Conservation (phyloP, 495 filamentous ascomycete genomes). For the Penicillium maclennaniae region DNA sequence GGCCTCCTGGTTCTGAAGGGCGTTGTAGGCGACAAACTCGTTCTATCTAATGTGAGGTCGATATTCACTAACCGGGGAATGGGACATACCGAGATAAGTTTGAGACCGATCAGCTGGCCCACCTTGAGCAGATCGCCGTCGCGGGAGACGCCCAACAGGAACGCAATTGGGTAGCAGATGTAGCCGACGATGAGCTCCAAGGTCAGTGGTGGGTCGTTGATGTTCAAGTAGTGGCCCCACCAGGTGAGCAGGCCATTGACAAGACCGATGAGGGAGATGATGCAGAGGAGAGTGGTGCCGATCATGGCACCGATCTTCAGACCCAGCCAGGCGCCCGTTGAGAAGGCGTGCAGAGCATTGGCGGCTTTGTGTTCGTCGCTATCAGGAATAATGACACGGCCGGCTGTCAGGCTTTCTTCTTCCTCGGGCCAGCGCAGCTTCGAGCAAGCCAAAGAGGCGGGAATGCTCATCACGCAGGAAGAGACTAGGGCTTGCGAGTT, state of each 20-base stretch:
- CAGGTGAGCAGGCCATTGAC: slow-evolving; percentile 76
- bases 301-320: slow-evolving; percentile 89
- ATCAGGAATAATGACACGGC: slow-evolving; percentile 72
- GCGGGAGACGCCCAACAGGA: slow-evolving; percentile 79
- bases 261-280: slow-evolving; percentile 75
- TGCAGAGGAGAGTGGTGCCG: slow-evolving; percentile 70
- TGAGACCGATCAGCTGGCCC: slow-evolving; percentile 73
- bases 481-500: slow-evolving; percentile 84
- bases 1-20: slow-evolving; percentile 38
- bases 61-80: background rate
- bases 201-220: slow-evolving; percentile 63
- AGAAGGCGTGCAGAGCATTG: slow-evolving; percentile 81
- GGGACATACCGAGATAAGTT: slow-evolving; percentile 63
- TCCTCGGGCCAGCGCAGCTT: slow-evolving; percentile 87
- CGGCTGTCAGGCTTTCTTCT: slow-evolving; percentile 77
- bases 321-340: slow-evolving; percentile 83
- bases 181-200: slow-evolving; percentile 78
- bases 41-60: slow-evolving; percentile 38
- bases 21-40: slow-evolving; percentile 60
- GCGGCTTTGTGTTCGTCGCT: slow-evolving; percentile 61
- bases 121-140: slow-evolving; percentile 68
- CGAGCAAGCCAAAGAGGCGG: slow-evolving; percentile 78
- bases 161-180: slow-evolving; percentile 78
- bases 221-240: slow-evolving; percentile 84
- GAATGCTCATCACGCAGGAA: slow-evolving; percentile 87